phyloP scores from a whole-genome alignment of 2,329 filamentous ascomycete species.

The Hyphodiscus sp. region DNA sequence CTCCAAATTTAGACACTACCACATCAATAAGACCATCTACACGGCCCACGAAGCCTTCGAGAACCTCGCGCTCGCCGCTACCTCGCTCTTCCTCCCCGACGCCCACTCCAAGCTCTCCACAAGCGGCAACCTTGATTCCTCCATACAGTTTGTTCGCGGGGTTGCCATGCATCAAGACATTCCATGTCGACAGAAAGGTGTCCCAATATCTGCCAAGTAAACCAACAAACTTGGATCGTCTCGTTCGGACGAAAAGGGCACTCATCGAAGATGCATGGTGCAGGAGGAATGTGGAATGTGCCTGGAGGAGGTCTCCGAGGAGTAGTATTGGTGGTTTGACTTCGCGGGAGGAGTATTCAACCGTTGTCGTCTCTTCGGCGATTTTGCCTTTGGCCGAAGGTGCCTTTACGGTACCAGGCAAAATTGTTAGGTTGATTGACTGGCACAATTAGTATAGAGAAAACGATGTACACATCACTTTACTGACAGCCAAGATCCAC shows the following conservation, averaged over 20 bases:
- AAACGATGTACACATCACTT: not conserved
- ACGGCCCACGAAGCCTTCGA: conserved; percentile 77
- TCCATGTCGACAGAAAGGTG: conserved; percentile 65
- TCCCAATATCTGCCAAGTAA: conserved; percentile 80
- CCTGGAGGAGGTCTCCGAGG: conserved; percentile 72
- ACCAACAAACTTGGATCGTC: conserved; percentile 62
- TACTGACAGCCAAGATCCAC: conserved; percentile 87
- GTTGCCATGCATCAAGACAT: conserved; percentile 84
- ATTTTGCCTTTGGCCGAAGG: conserved; percentile 25
- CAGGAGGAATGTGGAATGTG: conserved; percentile 77
- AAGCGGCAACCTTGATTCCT: conserved; percentile 81
- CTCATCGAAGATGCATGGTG: conserved; percentile 76
- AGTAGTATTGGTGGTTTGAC: conserved; percentile 76
- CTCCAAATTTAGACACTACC: conserved; percentile 78
- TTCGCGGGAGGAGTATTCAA: conserved; percentile 85
- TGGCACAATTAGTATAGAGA: conserved; percentile 31
- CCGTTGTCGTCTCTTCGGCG: conserved; percentile 24
- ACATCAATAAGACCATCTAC: conserved; percentile 84
- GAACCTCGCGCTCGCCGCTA: conserved; percentile 85
- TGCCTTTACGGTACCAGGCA: conserved; percentile 51
- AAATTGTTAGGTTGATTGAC: conserved; percentile 75
- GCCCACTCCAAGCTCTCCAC: conserved; percentile 85
- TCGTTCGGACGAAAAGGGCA: conserved; percentile 58
- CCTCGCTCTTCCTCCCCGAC: conserved; percentile 95
- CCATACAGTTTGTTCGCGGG: conserved; percentile 73